Base-by-base conservation (phyloP, 2,329 filamentous ascomycete species). In the Aspergillus sp. region DNA sequence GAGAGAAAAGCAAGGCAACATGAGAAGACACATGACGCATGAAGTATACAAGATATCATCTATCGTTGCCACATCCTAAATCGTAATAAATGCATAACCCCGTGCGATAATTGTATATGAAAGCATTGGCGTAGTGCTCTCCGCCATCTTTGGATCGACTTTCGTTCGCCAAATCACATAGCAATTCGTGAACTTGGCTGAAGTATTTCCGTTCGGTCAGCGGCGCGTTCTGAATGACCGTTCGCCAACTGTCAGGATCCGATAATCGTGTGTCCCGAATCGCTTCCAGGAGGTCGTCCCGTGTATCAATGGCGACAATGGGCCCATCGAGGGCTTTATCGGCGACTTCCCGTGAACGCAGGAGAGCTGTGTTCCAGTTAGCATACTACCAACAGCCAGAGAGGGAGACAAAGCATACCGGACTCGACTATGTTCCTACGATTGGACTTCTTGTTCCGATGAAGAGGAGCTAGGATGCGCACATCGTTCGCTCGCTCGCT, bases 21-120 rank as follows among this genome's bases (percentile, higher is more conserved):
- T 29, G 52, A 34, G 49, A 55, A 56, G 49, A 51, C 32, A 52
- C 44, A 56, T 54, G 14, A 51, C 52, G 57, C 51, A 52, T 53
- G 17, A 45, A 47, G 53, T 52, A 51, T 56, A 45, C 36, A 52
- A 49, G 13, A 47, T 48, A 25, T 58, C 47, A 55, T 47, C 48
- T 52, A 43, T 59, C 52, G 44, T 43, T 56, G 38, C 53, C 52
- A 45, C 60, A 61, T 54, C 74, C 79, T 55, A 97, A 73, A 72
- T 96, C 91, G 71, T 96, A 96, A 67, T 93, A 90, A 47, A 96
- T 81, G 68, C 89, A 92, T 53, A 82, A 87, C 0, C 88, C 89
- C 9, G 90, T 95, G 54, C 91, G 80, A 63, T 95, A 96, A 64
- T 96, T 96, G 73, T 96, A 96, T 48, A 97, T 82, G 72, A 96